Conservation (phyloP, 73 alveolate genomes). For the Tetrahymena elliotti region DNA sequence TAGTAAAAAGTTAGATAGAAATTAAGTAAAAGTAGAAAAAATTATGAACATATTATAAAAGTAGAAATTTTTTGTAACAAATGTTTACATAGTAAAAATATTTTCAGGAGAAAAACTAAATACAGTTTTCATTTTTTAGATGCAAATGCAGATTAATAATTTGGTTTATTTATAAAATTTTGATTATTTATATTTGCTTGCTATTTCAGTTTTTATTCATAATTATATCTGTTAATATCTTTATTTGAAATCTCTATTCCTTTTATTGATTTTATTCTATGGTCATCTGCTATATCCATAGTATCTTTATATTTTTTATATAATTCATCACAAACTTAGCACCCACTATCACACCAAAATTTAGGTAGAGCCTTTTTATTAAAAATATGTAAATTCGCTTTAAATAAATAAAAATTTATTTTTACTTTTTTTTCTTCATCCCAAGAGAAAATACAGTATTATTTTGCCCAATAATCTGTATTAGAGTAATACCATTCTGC, state of each 20-base stretch:
- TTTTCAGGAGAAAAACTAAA: too few species aligned
- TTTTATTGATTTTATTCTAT: not conserved
- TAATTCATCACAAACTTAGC: not conserved
- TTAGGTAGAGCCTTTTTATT: not conserved
- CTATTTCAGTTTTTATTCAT: not conserved
- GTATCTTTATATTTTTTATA: not conserved
- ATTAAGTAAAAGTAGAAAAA: too few species aligned
- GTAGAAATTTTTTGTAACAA: too few species aligned
- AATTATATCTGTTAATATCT: not conserved
- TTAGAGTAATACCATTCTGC: not conserved
- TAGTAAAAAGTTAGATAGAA: too few species aligned
- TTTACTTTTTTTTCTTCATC: not conserved
- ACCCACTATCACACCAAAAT: not conserved
- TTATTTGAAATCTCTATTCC: not conserved
- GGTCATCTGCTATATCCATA: not conserved
- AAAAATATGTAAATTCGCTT: not conserved
- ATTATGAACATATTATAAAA: too few species aligned
- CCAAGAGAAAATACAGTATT: not conserved
- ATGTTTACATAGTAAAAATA: too few species aligned
- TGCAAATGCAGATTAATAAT: not conserved
- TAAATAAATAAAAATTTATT: too few species aligned
- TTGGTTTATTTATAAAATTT: not conserved
- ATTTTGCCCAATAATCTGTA: not conserved
- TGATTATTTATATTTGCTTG: too few species aligned
- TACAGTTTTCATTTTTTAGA: not conserved